A percentile compares a stretch with the other conserved stretches of the same genome.
These are phyloP conservation scores for Phytophthora aleatoria DNA, from an alignment of 352 stramenopile genomes.

Conservation along the genomic window DNA sequence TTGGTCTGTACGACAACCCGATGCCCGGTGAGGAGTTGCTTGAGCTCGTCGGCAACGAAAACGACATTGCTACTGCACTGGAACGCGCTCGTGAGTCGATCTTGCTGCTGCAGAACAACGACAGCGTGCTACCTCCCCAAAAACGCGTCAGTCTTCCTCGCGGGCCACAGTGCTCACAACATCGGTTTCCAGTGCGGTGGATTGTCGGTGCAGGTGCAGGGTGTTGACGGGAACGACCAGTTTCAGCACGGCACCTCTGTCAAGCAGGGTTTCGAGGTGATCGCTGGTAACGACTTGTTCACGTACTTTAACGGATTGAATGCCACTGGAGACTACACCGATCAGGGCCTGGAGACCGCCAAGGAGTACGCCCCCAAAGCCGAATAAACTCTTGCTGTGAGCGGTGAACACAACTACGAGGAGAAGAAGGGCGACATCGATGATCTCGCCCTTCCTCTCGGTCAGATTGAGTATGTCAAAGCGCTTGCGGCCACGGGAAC, in stretches of 20 bases:
- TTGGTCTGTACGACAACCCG: conserved; percentile 65
- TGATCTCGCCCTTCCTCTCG: conserved; percentile 36
- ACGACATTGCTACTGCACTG: conserved; percentile 50
- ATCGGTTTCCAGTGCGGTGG: conserved; percentile 64
- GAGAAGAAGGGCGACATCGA: conserved; percentile 86
- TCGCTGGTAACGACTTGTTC: conserved; percentile 25
- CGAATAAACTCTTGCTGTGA: conserved; percentile 38
- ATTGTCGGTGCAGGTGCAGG: conserved; percentile 77
- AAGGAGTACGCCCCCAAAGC: conserved; percentile 29
- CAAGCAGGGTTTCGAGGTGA: conserved; percentile 46
- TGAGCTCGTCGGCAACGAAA: conserved; percentile 42
- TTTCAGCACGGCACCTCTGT: conserved; percentile 54
- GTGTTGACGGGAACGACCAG: conserved; percentile 46
- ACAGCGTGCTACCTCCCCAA: conserved; percentile 23
- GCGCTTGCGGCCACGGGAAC: conserved; percentile 55
- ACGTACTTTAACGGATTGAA: conserved; percentile 61
- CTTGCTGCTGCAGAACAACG: conserved; percentile 28
- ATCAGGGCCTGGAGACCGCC: conserved; percentile 14
- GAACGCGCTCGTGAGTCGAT: conserved; percentile 66
- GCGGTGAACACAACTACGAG: conserved; percentile 35
- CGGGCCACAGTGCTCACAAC: conserved; percentile 47
- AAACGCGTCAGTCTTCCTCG: conserved; percentile 16
- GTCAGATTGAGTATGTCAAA: conserved; percentile 76
- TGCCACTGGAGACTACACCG: conserved; percentile 48
- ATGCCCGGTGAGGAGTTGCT: conserved; percentile 52